These are phyloP conservation scores for Sambucus nigra DNA, from an alignment of 129 eudicot species.

Conservation along the genomic window DNA sequence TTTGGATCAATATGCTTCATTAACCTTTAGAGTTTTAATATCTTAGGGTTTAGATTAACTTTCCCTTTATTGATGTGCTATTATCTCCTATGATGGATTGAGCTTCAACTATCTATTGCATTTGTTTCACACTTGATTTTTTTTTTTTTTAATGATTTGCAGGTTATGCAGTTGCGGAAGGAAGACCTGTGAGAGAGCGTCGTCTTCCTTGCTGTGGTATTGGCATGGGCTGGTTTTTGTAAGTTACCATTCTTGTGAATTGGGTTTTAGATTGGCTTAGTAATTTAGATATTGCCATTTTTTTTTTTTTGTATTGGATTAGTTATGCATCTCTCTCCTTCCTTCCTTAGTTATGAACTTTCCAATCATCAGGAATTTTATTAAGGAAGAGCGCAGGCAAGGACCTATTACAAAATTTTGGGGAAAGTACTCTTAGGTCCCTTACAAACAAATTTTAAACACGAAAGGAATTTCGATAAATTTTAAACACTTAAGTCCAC, in stretches of 20 bases:
- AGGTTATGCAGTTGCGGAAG: conserved; percentile 88
- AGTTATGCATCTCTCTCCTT: background rate
- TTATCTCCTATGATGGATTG: background rate
- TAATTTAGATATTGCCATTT: background rate
- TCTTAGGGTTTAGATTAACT: background rate
- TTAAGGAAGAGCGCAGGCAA: background rate
- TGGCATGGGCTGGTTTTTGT: conserved; percentile 81
- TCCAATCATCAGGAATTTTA: background rate
- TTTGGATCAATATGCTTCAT: background rate
- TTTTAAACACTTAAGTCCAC: too few relatives aligned
- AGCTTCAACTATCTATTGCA: background rate
- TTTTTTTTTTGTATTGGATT: background rate
- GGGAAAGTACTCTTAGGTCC: too few relatives aligned
- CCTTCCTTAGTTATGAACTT: background rate
- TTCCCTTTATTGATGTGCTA: background rate
- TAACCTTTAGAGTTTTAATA: background rate
- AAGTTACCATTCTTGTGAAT: conserved; percentile 20
- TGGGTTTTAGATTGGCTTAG: background rate
- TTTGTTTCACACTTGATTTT: background rate
- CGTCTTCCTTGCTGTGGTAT: conserved; percentile 93
- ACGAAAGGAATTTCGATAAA: too few relatives aligned
- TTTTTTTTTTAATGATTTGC: conserved; percentile 4
- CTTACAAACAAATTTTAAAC: too few relatives aligned
- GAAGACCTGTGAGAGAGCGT: conserved; percentile 69
- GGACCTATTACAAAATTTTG: too few relatives aligned